Conservation (phyloP, 176 grass and related monocot species). For the Typha latifolia region DNA sequence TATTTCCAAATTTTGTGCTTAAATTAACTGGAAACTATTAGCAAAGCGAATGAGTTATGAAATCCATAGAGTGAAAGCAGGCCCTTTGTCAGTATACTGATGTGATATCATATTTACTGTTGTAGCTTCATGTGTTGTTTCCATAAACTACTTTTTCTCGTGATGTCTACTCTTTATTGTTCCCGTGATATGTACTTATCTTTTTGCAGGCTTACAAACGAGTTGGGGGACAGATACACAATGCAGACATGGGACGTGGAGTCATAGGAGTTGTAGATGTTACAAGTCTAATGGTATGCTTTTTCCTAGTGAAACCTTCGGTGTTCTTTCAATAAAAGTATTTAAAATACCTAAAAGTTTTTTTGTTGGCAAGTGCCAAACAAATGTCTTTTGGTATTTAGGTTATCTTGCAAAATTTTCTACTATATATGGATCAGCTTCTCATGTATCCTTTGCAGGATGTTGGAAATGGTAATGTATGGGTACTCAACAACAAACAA, state of each 20-base stretch:
- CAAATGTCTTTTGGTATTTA: too few relatives aligned
- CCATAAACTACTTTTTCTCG: neutral
- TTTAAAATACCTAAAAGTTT: constrained; percentile 5
- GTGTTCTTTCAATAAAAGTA: neutral
- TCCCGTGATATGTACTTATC: neutral
- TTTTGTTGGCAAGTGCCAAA: neutral
- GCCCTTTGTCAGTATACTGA: too few relatives aligned
- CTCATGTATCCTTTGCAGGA: constrained; percentile 40
- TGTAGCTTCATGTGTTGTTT: neutral
- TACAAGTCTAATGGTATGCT: constrained; percentile 61
- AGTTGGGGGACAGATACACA: constrained; percentile 61
- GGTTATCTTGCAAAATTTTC: neutral
- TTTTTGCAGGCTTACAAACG: constrained; percentile 75
- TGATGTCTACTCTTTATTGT: neutral
- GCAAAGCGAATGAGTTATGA: too few relatives aligned
- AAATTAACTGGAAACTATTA: too few relatives aligned
- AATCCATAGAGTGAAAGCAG: too few relatives aligned
- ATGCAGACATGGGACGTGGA: constrained; percentile 53
- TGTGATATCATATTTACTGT: too few relatives aligned
- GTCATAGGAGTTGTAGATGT: constrained; percentile 73
- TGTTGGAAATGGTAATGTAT: constrained; percentile 59
- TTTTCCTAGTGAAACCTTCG: neutral
- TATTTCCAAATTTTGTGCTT: too few relatives aligned
- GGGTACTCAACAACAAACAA: constrained; percentile 82
- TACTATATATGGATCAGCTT: neutral